Evolutionary conservation across 257 asterid species (phyloP).

Genomic region (Solanum acaule): DNA sequence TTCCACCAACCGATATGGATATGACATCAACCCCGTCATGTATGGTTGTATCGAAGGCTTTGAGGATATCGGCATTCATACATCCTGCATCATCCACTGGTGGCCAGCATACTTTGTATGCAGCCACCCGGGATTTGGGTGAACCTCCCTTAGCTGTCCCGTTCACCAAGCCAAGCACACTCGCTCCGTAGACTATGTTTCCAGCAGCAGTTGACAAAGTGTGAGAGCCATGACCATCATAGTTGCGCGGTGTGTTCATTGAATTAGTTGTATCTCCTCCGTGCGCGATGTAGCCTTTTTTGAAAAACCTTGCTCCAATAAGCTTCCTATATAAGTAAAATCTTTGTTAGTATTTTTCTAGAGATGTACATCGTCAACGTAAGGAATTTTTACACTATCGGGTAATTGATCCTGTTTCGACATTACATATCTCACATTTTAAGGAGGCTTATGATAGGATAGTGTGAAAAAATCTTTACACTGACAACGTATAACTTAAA

Average conservation of each 20-base stretch:
- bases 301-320: slow-evolving; percentile 68
- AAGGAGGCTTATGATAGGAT: neutral
- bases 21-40: slow-evolving; percentile 68
- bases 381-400: neutral
- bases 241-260: slow-evolving; percentile 23
- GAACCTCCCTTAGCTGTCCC: slow-evolving; percentile 88
- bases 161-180: slow-evolving; percentile 28
- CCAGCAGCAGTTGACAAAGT: slow-evolving; percentile 85
- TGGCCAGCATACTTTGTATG: slow-evolving; percentile 61
- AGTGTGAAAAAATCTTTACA: neutral
- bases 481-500: neutral
- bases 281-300: slow-evolving; percentile 30
- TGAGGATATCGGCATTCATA: slow-evolving; percentile 41
- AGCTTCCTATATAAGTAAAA: slow-evolving; percentile 5
- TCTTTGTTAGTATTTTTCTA: neutral
- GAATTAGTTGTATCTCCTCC: neutral
- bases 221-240: slow-evolving; percentile 62
- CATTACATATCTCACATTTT: neutral
- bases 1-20: slow-evolving; percentile 55
- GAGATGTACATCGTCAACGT: neutral
- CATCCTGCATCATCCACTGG: slow-evolving; percentile 12
- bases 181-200: slow-evolving; percentile 51
- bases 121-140: slow-evolving; percentile 58
- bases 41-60: slow-evolving; percentile 53
- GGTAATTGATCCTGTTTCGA: neutral